phyloP scores from a whole-genome alignment of 202 grass and related monocot genomes.

The Bolboschoenoplectus hybrid region DNA sequence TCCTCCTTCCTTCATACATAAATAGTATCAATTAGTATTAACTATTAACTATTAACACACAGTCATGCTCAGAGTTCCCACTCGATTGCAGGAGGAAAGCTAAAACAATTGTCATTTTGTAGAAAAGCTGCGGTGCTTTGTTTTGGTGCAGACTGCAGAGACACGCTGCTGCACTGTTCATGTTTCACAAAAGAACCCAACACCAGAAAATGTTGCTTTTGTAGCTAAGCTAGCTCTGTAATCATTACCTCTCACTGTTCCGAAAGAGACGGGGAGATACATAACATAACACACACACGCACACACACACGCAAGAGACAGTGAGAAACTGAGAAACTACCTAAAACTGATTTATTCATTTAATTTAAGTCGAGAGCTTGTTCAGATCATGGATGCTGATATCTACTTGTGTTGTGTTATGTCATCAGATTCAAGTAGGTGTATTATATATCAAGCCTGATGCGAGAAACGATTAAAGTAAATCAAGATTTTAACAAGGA shows the following conservation, averaged over 20 bases:
- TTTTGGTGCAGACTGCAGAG: background rate
- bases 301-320: no score
- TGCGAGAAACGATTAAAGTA: background rate
- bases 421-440: no score
- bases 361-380: background rate
- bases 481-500: background rate
- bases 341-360: no score
- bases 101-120: background rate
- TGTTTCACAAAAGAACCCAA: background rate
- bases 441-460: background rate
- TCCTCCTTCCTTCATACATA: no score
- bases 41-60: no score
- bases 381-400: background rate
- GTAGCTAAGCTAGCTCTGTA: background rate
- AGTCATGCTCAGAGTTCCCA: no score
- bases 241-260: background rate
- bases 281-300: background rate
- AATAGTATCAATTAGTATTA: no score
- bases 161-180: background rate
- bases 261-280: background rate
- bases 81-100: no score
- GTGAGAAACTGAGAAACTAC: no score
- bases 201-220: background rate
- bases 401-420: background rate
- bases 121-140: background rate